These are phyloP conservation scores for Aspergillus diversus DNA, from an alignment of 495 filamentous ascomycete genomes.

Conservation along the genomic window DNA sequence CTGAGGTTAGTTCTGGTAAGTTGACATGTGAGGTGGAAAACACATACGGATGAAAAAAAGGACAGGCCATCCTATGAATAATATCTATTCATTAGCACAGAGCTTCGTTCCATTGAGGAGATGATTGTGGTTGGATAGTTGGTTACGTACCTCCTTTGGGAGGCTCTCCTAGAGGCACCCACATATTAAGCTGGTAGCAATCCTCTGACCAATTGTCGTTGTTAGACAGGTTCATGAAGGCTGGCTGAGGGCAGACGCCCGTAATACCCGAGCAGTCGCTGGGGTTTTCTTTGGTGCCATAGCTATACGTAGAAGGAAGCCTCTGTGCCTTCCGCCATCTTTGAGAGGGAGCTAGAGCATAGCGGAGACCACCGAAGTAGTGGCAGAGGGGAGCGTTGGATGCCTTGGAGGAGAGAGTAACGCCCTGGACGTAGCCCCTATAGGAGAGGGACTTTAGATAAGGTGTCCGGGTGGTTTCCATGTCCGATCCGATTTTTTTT, in stretches of 20 bases:
- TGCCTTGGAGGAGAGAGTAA: constrained; percentile 33
- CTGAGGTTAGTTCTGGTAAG: neutral
- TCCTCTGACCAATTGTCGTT: constrained; percentile 40
- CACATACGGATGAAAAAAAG: constrained; percentile 49
- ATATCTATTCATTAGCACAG: no score
- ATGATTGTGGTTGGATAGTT: constrained; percentile 5
- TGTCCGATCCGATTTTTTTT: constrained; percentile 5
- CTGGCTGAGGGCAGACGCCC: constrained; percentile 43
- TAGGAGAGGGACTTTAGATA: constrained; percentile 35
- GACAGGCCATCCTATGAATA: constrained; percentile 38
- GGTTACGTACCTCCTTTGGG: constrained; percentile 32
- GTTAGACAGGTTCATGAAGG: constrained; percentile 29
- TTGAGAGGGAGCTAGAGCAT: constrained; percentile 39
- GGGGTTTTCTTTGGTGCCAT: constrained; percentile 39
- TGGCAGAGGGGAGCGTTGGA: constrained; percentile 35
- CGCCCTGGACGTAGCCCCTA: constrained; percentile 42
- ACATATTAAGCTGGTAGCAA: constrained; percentile 51
- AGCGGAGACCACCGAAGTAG: constrained; percentile 50
- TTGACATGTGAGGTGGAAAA: neutral
- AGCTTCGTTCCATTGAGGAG: neutral
- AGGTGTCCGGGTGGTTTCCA: constrained; percentile 36
- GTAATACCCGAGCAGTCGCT: constrained; percentile 33
- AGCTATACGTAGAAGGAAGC: constrained; percentile 37
- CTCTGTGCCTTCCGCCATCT: constrained; percentile 43
- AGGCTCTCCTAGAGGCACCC: constrained; percentile 39